Conservation (phyloP, 1,284 basidiomycete genomes). For the Tetrapyrgos nigripes region DNA sequence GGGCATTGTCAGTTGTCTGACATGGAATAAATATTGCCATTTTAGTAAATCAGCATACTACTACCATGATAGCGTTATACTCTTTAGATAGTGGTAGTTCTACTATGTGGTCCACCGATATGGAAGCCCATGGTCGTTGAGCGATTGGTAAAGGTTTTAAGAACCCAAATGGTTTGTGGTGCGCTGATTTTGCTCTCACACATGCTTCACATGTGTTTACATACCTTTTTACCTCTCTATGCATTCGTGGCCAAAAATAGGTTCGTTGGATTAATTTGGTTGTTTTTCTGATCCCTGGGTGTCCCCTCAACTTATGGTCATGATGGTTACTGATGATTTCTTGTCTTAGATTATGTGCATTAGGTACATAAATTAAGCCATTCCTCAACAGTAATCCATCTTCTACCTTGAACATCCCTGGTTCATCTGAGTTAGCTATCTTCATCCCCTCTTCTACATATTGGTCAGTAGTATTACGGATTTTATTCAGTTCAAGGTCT, state of each 20-base stretch:
- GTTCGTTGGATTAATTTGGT: no score
- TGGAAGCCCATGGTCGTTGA: constrained; percentile 4
- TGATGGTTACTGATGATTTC: constrained; percentile 27
- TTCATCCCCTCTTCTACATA: not conserved
- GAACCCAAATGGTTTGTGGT: not conserved
- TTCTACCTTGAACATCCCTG: constrained; percentile 23
- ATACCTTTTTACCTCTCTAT: constrained; percentile 20
- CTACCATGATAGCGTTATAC: constrained; percentile 34
- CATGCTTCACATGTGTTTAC: constrained; percentile 2
- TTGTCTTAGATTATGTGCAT: constrained; percentile 18
- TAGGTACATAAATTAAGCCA: constrained; percentile 14
- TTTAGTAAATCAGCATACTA: constrained; percentile 24
- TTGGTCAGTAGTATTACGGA: not conserved
- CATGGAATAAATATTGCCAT: constrained; percentile 22
- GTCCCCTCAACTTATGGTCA: no score
- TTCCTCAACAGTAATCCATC: constrained; percentile 2
- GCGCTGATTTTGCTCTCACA: not conserved
- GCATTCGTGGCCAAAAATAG: no score
- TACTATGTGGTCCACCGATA: no score
- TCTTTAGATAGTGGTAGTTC: constrained; percentile 34
- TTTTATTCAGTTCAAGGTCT: not conserved
- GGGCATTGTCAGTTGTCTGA: not conserved
- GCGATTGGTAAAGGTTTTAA: constrained; percentile 5
- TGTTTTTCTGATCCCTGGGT: no score
- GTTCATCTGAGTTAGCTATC: not conserved